These are phyloP conservation scores for Chrysanthemum seticuspe DNA, from an alignment of 129 eudicot genomes.

Conservation along the genomic window DNA sequence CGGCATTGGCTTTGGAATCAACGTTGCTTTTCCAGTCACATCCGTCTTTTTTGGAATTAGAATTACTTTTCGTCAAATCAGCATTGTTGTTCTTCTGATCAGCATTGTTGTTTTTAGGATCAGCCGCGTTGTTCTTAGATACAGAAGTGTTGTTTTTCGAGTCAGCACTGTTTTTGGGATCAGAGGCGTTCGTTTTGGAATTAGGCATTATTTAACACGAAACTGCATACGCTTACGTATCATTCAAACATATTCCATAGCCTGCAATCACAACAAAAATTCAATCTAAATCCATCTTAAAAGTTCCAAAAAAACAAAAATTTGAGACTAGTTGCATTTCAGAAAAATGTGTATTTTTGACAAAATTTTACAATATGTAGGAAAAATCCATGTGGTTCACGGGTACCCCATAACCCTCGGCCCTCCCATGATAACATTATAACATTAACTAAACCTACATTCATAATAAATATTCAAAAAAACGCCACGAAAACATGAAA, in stretches of 20 bases:
- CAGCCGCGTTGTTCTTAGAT: slow-evolving; percentile 4
- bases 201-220: slow-evolving; percentile 32
- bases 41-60: slow-evolving; percentile 23
- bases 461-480: neutral
- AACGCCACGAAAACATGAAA: neutral
- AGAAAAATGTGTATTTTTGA: too few species aligned
- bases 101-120: slow-evolving; percentile 1
- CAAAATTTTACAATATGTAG: too few species aligned
- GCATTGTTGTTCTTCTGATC: slow-evolving; percentile 12
- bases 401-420: too few species aligned
- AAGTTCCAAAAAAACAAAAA: neutral
- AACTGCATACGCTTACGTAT: neutral
- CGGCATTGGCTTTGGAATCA: slow-evolving; percentile 25
- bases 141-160: slow-evolving; percentile 17
- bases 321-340: too few species aligned
- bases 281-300: slow-evolving; percentile 4
- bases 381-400: too few species aligned
- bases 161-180: slow-evolving; percentile 23
- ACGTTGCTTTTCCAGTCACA: slow-evolving; percentile 13
- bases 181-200: slow-evolving; percentile 30
- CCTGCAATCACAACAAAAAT: slow-evolving; percentile 19
- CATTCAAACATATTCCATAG: slow-evolving; percentile 18
- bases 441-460: neutral
- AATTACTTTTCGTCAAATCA: slow-evolving; percentile 30
- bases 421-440: too few species aligned